Conservation (phyloP, 805 yeast genomes). For the Suhomyces faveliae region DNA sequence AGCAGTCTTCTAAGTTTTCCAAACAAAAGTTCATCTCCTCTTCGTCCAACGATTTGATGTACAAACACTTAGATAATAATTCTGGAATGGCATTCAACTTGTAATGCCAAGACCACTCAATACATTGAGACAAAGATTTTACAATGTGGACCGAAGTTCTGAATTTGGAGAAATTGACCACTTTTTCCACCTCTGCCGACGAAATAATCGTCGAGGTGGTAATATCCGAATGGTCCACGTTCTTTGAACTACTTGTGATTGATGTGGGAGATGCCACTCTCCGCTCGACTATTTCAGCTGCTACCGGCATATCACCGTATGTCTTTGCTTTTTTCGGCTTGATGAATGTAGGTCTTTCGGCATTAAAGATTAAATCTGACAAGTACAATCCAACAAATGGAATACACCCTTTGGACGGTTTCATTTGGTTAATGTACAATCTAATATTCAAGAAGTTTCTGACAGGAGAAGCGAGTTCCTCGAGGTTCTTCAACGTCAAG, state of each 20-base stretch:
- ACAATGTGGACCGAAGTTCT: slow-evolving; percentile 74
- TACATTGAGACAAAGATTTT: slow-evolving; percentile 71
- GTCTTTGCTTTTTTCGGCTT: slow-evolving; percentile 13
- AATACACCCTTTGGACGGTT: slow-evolving; percentile 71
- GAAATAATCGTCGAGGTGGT: slow-evolving; percentile 12
- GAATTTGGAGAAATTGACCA: slow-evolving; percentile 78
- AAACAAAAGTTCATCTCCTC: slow-evolving; percentile 59
- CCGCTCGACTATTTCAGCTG: neutral
- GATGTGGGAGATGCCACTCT: slow-evolving; percentile 1
- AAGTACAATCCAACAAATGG: slow-evolving; percentile 88
- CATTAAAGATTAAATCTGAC: slow-evolving; percentile 76
- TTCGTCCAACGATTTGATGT: slow-evolving; percentile 69
- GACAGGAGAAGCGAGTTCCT: slow-evolving; percentile 69
- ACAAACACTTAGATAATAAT: slow-evolving; percentile 77
- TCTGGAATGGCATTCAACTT: slow-evolving; percentile 55
- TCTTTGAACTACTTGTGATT: neutral
- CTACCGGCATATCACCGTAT: neutral
- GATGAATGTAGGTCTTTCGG: slow-evolving; percentile 55
- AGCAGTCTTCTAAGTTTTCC: slow-evolving; percentile 9
- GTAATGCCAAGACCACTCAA: slow-evolving; percentile 82
- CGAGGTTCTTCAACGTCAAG: slow-evolving; percentile 63
- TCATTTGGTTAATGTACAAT: slow-evolving; percentile 55
- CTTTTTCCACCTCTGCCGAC: slow-evolving; percentile 25
- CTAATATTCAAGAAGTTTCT: slow-evolving; percentile 71
- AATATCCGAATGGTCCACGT: slow-evolving; percentile 6